Base-by-base conservation (phyloP, 176 grass and related monocot species). In the Ampelocalamus luodianensis region DNA sequence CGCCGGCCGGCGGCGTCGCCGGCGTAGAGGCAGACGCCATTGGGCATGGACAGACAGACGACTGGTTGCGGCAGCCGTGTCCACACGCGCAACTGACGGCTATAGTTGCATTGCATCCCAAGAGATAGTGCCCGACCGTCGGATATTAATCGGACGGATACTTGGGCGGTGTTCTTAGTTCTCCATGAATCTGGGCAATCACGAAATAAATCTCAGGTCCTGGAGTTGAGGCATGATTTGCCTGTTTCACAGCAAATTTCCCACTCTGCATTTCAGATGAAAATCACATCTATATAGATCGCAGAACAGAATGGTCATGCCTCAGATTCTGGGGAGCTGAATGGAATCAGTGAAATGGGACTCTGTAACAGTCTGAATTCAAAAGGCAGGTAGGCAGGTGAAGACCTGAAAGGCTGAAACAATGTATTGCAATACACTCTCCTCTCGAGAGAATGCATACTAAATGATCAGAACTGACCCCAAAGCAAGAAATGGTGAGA, bases 361-460 rank as follows among this genome's bases (percentile, higher is more conserved):
- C 50, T n/a, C 32, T 43, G 32, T 34, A 43, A 81, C 20, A 16
- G 70, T 29, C 51, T 77, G 79, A 61, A 71, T 78, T 8, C 60
- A 68, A 56, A n/a, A 27, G 49, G 15, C 76, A 59, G 59, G 55
- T 39, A 45, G 48, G 37, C 61, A 69, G 22, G 45, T 20, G 3
- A 67, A 51, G 51, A 11, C 53, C 71, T 82, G n/a, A n/a, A n/a
- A n/a, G n/a, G 0, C 58, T 20, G 59, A 26, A 45, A 80, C 68
- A 80, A 68, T 79, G 15, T 16, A 81, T 27, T 82, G 14, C 82
- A 77, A 70, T 65, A 82, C 84, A n/a, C n/a, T n/a, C n/a, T n/a
- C n/a, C n/a, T n/a, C n/a, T n/a, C n/a, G n/a, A n/a, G n/a, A n/a
- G n/a, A n/a, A n/a, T n/a, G n/a, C n/a, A n/a, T n/a, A n/a, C n/a